Percentiles rank a stretch among this genome's conserved stretches.
Conservation (phyloP, 2,329 filamentous ascomycete species). For the Macrophomina phaseolina region DNA sequence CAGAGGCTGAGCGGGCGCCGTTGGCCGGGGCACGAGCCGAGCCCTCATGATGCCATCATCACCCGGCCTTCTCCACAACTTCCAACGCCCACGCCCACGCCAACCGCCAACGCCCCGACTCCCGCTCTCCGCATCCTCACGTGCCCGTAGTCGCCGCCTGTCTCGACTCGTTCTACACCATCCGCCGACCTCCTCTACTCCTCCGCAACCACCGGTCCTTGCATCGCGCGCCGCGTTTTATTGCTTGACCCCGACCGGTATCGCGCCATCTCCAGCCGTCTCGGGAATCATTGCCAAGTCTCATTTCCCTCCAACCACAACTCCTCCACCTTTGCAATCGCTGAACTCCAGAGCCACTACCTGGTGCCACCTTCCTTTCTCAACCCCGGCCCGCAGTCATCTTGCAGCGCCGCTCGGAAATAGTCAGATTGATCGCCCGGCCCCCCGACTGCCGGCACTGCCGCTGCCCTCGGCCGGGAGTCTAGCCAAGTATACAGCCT, state of each 20-base stretch:
- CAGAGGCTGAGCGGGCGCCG: background rate
- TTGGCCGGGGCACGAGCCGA: background rate
- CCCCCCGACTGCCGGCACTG: background rate
- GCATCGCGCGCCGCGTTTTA: conserved; percentile 13
- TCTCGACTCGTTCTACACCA: too few species aligned
- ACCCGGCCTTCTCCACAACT: conserved; percentile 15
- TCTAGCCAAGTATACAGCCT: background rate
- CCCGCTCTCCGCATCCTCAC: background rate
- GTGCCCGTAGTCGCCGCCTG: background rate
- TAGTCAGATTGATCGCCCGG: conserved; percentile 11
- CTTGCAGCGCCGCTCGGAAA: background rate
- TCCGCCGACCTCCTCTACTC: background rate
- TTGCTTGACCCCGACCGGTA: conserved; percentile 11
- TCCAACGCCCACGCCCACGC: background rate
- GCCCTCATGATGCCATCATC: conserved; percentile 17
- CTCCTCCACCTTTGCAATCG: background rate
- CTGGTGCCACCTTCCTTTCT: conserved; percentile 24
- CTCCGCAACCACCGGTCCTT: background rate
- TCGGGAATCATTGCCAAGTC: conserved; percentile 5
- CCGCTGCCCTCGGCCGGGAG: background rate
- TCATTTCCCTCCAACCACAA: conserved; percentile 23
- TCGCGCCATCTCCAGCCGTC: conserved; percentile 20
- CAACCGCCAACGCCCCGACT: background rate
- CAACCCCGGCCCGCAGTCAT: background rate
- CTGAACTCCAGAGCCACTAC: background rate